Conservation (phyloP, 805 yeast genomes). For the Candida krabiensis region DNA sequence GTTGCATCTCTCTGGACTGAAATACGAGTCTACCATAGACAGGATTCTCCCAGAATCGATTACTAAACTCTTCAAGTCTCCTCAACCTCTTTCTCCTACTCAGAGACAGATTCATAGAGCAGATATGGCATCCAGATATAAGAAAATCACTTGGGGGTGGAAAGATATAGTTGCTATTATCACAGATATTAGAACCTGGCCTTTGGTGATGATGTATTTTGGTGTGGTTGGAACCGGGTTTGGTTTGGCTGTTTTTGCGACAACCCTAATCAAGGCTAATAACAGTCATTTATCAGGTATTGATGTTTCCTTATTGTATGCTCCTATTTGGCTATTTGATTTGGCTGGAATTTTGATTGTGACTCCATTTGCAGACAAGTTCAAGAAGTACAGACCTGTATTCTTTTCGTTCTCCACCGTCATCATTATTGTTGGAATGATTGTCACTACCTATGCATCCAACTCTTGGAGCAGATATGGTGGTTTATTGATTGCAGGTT, state of each 20-base stretch:
- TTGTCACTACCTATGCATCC: constrained; percentile 73
- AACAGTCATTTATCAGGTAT: constrained; percentile 65
- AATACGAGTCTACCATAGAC: constrained; percentile 18
- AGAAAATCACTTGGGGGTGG: constrained; percentile 53
- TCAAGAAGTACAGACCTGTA: constrained; percentile 54
- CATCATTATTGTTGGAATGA: constrained; percentile 71
- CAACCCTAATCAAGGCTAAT: constrained; percentile 67
- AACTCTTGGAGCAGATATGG: constrained; percentile 77
- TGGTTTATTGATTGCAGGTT: constrained; percentile 79
- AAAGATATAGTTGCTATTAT: constrained; percentile 55
- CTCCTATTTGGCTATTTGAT: constrained; percentile 91
- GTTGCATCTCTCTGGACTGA: constrained; percentile 5
- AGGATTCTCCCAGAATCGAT: constrained; percentile 20
- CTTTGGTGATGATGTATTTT: constrained; percentile 81
- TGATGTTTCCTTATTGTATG: constrained; percentile 71
- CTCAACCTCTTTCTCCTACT: constrained; percentile 49
- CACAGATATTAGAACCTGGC: constrained; percentile 72
- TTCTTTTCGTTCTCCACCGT: constrained; percentile 62
- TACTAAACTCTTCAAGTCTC: constrained; percentile 21
- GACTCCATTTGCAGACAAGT: constrained; percentile 80
- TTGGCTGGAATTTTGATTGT: constrained; percentile 68
- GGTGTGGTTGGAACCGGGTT: constrained; percentile 93
- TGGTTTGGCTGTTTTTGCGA: constrained; percentile 83
- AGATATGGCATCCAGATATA: constrained; percentile 59
- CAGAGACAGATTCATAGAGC: constrained; percentile 56